Base-by-base conservation (phyloP, 495 filamentous ascomycete species). In the Aspergillus nanangensis region DNA sequence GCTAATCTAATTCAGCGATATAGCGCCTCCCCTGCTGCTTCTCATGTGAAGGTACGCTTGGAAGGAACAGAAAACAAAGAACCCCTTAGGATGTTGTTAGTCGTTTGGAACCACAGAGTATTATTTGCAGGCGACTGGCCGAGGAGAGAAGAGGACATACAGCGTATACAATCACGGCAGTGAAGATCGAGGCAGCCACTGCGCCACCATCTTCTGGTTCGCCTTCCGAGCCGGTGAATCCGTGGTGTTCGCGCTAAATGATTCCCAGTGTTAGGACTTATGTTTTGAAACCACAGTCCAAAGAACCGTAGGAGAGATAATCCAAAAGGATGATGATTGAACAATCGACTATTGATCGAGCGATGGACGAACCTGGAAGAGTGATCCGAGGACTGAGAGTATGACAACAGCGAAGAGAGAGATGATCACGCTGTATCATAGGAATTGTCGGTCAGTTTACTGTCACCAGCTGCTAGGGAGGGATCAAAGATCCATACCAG, bases 361-460 rank as follows among this genome's bases (percentile, higher is more conserved):
- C 19, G 20, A 33, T 21, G 9, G 34, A 65, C 71, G 57, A 75
- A 84, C 79, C 55, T 79, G 80, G 74, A 82, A 95, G 58, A 95
- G 78, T 38, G 81, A 65, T 51, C 88, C 90, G 58, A 96, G 83
- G 52, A 88, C 74, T 15, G 83, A 86, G 54, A 96, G 84, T 53
- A 96, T 91, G 55, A 95, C 58, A 55, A 96, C 90, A 22, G 88
- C 90, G 61, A 92, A 92, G 56, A 83, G 58, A 44, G 90, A 95
- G 60, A 96, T 85, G 56, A 95, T 81, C 54, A 91, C 81, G 73
- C 90, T 95, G 46, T 58, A 27, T 22, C 7, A 23, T 10, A n/a
- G n/a, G n/a, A n/a, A n/a, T n/a, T n/a, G n/a, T n/a, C n/a, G n/a
- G n/a, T n/a, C n/a, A n/a, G n/a, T n/a, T n/a, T n/a, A n/a, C n/a